Base-by-base conservation (phyloP, 179 eudicot species). In the Pouteria campechiana region DNA sequence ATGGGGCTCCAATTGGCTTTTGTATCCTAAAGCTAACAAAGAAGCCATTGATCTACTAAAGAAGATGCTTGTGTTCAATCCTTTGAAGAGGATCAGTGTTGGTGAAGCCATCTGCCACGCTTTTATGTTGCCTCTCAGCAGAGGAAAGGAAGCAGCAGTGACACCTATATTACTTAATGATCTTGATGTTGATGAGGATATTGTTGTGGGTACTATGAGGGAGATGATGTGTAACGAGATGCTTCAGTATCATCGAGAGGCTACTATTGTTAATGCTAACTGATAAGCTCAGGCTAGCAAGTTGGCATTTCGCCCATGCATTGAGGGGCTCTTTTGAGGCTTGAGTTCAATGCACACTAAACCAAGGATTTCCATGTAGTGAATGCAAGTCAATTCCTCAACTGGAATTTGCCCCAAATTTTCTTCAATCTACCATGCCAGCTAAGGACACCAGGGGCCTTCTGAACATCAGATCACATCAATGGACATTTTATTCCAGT, bases 41-140 rank as follows among this genome's bases (percentile, higher is more conserved):
- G 23, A 73, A 62, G 94, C 94, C 3, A 74, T 83, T 17, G 94
- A 83, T 67, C 58, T 83, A 25, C 57, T 83, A 3, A 76, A 76
- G 37, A 83, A 76, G 52, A 83, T 79, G 94, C 81, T 83, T 2
- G 82, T 79, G 8, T 83, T 83, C 37, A 79, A 83, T 40, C 94
- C 94, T 3, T 65, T 81, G 4, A 83, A 83, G 61, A 76, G 94
- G 52, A 83, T 83, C 9, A 74, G 84, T 35, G 94, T 83, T 7
- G 53, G 53, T 13, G 89, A 83, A 46, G 94, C 94, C 21, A 78
- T 83, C 29, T 77, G 72, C 25, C 94, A 83, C 42, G 84, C 94
- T 12, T 83, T 73, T 50, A 79, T 83, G 94, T 65, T 81, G 14
- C 61, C 73, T 0, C 55, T 83, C n/a, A n/a, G n/a, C n/a, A n/a